Evolutionary conservation across 1,139 yeast species (phyloP).

Genomic region (Schwanniomyces etchellsii): DNA sequence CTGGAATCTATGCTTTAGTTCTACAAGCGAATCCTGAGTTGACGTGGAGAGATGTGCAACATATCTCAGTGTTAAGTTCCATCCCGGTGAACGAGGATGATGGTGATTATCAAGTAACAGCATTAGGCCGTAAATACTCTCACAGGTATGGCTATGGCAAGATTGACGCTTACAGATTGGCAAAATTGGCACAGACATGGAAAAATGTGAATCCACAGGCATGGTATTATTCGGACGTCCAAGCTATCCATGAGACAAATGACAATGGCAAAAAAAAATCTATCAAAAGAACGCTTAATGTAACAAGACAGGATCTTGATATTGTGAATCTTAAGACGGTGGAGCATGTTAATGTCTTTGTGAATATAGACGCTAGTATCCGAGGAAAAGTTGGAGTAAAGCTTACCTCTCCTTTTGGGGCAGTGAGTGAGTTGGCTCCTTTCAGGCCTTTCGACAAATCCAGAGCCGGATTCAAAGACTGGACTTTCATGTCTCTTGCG

Average conservation of each 20-base stretch:
- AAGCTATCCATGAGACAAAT: constrained; percentile 21
- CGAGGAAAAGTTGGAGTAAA: constrained; percentile 71
- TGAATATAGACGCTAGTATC: constrained; percentile 56
- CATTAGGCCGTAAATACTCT: constrained; percentile 64
- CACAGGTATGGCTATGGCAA: constrained; percentile 93
- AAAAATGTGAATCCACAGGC: constrained; percentile 83
- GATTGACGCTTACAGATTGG: constrained; percentile 75
- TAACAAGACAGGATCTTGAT: constrained; percentile 46
- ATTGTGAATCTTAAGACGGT: constrained; percentile 59
- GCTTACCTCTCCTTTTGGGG: constrained; percentile 71
- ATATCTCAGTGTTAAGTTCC: constrained; percentile 69
- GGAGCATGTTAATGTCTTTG: constrained; percentile 84
- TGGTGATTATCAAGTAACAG: constrained; percentile 61
- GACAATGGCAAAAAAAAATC: constrained; percentile 16
- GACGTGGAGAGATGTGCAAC: constrained; percentile 96
- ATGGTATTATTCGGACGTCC: constrained; percentile 58
- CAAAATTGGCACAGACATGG: constrained; percentile 74
- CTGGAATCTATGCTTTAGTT: constrained; percentile 83
- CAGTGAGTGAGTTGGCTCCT: constrained; percentile 71
- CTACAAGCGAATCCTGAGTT: constrained; percentile 77
- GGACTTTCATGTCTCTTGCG: constrained; percentile 98
- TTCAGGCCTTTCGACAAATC: constrained; percentile 56
- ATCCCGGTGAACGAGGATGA: constrained; percentile 64
- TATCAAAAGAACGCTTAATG: constrained; percentile 37
- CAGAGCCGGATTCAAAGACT: constrained; percentile 57